Evolutionary conservation across 2,329 filamentous ascomycete species (phyloP), one percentile per base, ranked within the genome.

Genomic region (Aureobasidium subglaciale): DNA sequence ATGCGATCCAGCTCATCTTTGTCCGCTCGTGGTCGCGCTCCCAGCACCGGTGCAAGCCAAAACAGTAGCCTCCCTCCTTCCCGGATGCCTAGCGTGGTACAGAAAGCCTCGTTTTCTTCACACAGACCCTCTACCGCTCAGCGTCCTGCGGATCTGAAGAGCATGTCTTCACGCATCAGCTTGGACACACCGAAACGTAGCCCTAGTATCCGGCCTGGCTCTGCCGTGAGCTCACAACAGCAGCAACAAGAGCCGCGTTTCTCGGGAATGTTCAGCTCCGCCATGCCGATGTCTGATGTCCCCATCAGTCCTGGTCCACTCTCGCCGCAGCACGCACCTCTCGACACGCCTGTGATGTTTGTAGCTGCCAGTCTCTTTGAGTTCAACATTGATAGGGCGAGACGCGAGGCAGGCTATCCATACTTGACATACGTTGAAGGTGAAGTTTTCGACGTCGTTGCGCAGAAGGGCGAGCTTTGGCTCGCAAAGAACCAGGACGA

Each of bases 401-500:
- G 95, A 63, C 85, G 88, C 57, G 93, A 97, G 73, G 92, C 88
- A 58, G 93, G 93, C 22, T 97, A 96, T 71, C 91, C 92, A 18
- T 99, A 99, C 69, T 76, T 99, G 59, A 93, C 90, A 41, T 99
- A 99, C 72, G 88, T 92, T 62, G 88, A 91, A 53, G 93, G 93
- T 61, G 93, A 99, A 77, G 74, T 78, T 46, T 77, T 78, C 63
- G 74, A 78, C 64, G 77, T 99, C 53, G 90, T 99, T 67, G 93
- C 87, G 27, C 91, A 96, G 71, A 96, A 96, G 70, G 93, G 93
- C 60, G 93, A 99, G 75, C 80, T 97, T 46, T 99, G 93, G 93
- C 83, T 99, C 56, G 93, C 93, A 53, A 90, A 90, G 71, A 99
- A 99, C 68, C 93, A 99, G 73, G 93, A 99, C 67, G 93, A 99